phyloP scores from a whole-genome alignment of 2,329 filamentous ascomycete genomes.

The Xylaria sp. region DNA sequence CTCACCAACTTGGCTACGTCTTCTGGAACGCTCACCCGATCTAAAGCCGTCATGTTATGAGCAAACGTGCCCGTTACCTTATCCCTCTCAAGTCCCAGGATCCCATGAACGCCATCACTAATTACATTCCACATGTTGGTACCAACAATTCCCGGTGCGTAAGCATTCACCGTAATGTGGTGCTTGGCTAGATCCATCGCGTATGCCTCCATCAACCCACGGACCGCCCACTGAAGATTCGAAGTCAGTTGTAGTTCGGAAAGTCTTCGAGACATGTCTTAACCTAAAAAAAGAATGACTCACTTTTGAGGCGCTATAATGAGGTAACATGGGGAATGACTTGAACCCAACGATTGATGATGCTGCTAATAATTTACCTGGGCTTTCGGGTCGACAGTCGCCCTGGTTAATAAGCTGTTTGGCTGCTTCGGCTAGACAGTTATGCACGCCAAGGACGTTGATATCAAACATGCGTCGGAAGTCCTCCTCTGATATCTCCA shows the following conservation, averaged over 20 bases:
- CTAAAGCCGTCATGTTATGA: conserved; percentile 64
- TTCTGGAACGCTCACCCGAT: conserved; percentile 67
- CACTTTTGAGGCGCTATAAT: conserved; percentile 70
- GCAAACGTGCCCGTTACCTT: conserved; percentile 66
- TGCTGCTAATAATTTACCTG: conserved; percentile 62
- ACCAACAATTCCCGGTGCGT: conserved; percentile 74
- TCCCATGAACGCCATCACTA: conserved; percentile 67
- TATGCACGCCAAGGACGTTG: conserved; percentile 72
- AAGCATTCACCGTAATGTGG: conserved; percentile 73
- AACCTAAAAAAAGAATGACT: neutral
- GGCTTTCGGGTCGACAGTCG: conserved; percentile 50
- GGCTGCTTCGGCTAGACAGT: conserved; percentile 71
- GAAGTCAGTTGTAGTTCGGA: neutral
- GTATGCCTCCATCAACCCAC: conserved; percentile 72
- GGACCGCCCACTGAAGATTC: conserved; percentile 63
- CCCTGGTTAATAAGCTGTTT: conserved; percentile 72
- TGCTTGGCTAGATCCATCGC: conserved; percentile 73
- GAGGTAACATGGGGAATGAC: conserved; percentile 65
- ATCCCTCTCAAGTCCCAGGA: conserved; percentile 60
- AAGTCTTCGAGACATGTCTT: neutral
- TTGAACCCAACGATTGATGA: conserved; percentile 69
- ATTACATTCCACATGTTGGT: conserved; percentile 77
- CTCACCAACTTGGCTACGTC: conserved; percentile 72
- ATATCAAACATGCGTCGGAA: conserved; percentile 69
- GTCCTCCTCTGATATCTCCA: conserved; percentile 67